Base-by-base conservation (phyloP, 805 yeast genomes). In the Jamesozyma piceae region DNA sequence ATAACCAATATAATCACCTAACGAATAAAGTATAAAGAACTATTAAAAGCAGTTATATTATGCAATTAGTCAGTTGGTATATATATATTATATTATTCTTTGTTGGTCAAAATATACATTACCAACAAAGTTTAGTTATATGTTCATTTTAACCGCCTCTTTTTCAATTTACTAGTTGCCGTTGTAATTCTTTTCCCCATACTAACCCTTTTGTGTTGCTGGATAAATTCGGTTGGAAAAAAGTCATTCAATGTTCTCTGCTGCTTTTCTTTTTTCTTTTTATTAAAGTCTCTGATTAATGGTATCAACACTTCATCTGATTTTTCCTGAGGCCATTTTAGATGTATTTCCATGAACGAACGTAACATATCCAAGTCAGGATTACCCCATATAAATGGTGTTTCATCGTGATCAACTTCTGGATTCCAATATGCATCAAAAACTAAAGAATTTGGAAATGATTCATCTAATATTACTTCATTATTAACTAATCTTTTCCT, bases 281-380 rank as follows among this genome's bases (percentile, higher is more conserved):
- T 71, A 58, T 88, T 88, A 66, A 88, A 73, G 51, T 82, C 88
- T 51, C 79, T 73, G 15, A 92, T 80, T 43, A 92, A 74, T 2
- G 98, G 99, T 17, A 89, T 71, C 57, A 92, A 66, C 3, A 88
- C 80, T 53, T 85, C 89, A 55, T 90, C 95, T 2, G 86, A 80
- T 45, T 76, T 72, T 8, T 72, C 78, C 52, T 77, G 78, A 2
- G 73, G 65, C 97, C 99, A 94, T 2, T 89, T 88, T 8, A 88
- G 78, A 36, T 77, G 77, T 37, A 64, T 68, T 73, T 74, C 74
- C 60, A 92, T 66, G 51, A 75, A 89, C 1, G 75, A 68, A 26
- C 97, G 65, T 39, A 92, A 66, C 49, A 77, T 78, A 52, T 88
- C 97, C 45, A 89, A 63, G 57, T 85, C 87, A 0, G 97, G 96